phyloP scores from a whole-genome alignment of 768 basidiomycete species.

The Suillus americanus region DNA sequence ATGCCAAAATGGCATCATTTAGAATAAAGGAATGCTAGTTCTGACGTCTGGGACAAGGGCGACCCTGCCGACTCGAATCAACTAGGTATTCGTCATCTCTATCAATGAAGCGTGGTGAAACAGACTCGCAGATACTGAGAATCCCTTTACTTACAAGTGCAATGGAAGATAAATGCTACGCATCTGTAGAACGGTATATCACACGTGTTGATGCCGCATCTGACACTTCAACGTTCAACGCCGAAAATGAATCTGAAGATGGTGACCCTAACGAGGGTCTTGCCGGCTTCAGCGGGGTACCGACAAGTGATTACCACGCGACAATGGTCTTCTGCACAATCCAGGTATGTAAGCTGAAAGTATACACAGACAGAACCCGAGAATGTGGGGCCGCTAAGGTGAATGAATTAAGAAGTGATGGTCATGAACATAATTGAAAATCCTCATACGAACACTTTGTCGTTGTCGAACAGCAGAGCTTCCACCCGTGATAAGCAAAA shows the following conservation, averaged over 20 bases:
- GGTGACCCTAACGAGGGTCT: not conserved
- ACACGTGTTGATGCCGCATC: not conserved
- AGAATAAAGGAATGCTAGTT: not conserved
- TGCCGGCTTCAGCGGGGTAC: not conserved
- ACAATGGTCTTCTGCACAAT: constrained; percentile 1
- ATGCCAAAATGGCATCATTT: not conserved
- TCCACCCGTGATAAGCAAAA: not conserved
- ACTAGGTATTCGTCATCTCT: not conserved
- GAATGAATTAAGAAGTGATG: not conserved
- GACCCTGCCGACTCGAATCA: not conserved
- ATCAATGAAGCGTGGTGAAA: not conserved
- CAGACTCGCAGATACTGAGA: constrained; percentile 1
- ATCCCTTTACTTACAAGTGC: not conserved
- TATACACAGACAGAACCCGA: not conserved
- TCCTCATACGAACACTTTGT: not conserved
- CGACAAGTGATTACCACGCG: not conserved
- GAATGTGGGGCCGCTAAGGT: not conserved
- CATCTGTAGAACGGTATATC: not conserved
- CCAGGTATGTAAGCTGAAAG: not conserved
- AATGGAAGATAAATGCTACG: not conserved
- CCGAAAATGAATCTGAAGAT: not conserved
- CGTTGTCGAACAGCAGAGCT: not conserved
- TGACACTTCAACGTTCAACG: not conserved
- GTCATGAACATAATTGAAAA: not conserved
- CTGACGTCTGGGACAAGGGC: not conserved